Percentiles rank a stretch among this genome's conserved stretches.
phyloP scores from a whole-genome alignment of 306 rosid genomes.

The Quercus variabilis region DNA sequence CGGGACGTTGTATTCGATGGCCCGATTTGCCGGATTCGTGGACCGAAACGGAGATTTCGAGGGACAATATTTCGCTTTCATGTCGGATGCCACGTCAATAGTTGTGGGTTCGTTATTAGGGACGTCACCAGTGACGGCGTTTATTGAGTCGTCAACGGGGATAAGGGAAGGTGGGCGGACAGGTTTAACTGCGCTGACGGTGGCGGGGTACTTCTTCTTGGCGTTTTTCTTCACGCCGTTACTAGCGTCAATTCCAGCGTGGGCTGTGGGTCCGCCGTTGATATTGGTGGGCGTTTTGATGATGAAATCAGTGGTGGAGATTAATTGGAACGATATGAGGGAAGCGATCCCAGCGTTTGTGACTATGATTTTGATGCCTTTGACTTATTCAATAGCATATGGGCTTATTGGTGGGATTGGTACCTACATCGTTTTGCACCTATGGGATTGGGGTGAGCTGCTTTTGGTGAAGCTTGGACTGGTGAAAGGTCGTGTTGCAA shows the following conservation, averaged over 20 bases:
- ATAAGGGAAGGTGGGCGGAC: constrained; percentile 94
- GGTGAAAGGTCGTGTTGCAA: not conserved
- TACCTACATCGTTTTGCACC: constrained; percentile 61
- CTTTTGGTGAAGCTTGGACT: constrained; percentile 34
- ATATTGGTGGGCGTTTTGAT: constrained; percentile 89
- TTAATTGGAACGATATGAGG: constrained; percentile 89
- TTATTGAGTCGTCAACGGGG: constrained; percentile 87
- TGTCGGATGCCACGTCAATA: constrained; percentile 93
- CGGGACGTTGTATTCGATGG: constrained; percentile 90
- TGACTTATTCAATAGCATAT: constrained; percentile 87
- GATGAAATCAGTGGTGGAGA: constrained; percentile 93
- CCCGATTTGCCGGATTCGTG: constrained; percentile 79
- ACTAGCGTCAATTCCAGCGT: constrained; percentile 91
- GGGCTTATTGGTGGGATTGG: constrained; percentile 92
- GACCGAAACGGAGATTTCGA: constrained; percentile 72
- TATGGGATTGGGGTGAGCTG: constrained; percentile 60
- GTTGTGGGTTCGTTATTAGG: constrained; percentile 83
- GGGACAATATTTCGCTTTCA: constrained; percentile 91
- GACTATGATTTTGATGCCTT: constrained; percentile 78
- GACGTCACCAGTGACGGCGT: constrained; percentile 91
- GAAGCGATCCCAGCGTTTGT: constrained; percentile 92
- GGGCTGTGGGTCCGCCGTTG: constrained; percentile 99
- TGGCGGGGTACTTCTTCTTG: constrained; percentile 56
- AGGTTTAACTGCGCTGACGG: constrained; percentile 83
- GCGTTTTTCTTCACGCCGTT: constrained; percentile 91